Base-by-base conservation (phyloP, 129 eudicot genomes). In the Pseudognaphalium luteoalbum region DNA sequence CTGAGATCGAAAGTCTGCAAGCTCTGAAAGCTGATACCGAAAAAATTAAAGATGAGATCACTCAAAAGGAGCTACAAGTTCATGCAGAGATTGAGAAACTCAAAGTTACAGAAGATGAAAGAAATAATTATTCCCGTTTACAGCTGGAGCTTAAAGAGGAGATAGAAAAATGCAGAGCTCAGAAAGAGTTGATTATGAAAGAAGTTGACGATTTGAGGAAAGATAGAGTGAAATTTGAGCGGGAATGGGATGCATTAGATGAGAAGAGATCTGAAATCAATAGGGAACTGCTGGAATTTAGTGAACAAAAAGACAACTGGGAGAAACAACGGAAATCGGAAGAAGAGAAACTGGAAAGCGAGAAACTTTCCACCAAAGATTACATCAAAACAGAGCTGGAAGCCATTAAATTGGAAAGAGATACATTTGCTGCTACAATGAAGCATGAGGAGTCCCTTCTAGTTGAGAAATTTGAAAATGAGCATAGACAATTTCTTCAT, bases 171-270 rank as follows among this genome's bases (percentile, higher is more conserved):
- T 88, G 76, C 72, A 83, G 83, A 74, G 77, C 15, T 34, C 80
- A 89, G 72, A 82, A 69, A 51, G 91, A 85, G 69, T 66, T 85
- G 74, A 58, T 89, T 70, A 52, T 81, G 80, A 95, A 86, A 78
- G 97, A 95, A 70, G 62, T 34, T 30, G 95, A 89, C 67, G 91
- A 86, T 71, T 79, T 95, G 62, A 95, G 76, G 86, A 86, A 77
- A 50, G 96, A 95, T 35, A 85, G 87, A 65, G 74, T 68, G 86
- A 89, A 85, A 67, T 87, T 91, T 72, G 97, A 95, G 86, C 85
- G 70, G 74, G 92, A 95, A 47, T 95, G 99, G 99, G 97, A 91
- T 77, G 83, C 83, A 6, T 78, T 95, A 73, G 97, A 95, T 75
- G 94, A 89, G 70, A 95, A 90, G 66, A 84, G 78, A 78, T 73